These are phyloP conservation scores for Actinidia chinensis DNA, from an alignment of 179 eudicot species.

Conservation along the genomic window DNA sequence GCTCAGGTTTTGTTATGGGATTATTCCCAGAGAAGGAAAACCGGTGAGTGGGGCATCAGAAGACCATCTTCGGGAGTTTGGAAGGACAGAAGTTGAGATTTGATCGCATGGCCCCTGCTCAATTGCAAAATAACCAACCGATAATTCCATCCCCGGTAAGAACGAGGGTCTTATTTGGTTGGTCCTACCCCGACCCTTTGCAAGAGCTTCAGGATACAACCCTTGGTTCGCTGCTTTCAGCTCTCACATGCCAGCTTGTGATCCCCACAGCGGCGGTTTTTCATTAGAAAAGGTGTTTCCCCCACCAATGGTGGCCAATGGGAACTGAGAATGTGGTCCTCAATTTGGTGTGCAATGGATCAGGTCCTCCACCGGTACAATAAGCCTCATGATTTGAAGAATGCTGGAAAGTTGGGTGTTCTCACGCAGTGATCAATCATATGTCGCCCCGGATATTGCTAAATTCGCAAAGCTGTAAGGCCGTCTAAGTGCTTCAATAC, in stretches of 20 bases:
- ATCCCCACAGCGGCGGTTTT: conserved; percentile 65
- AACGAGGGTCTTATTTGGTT: conserved; percentile 33
- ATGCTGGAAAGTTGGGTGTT: conserved; percentile 64
- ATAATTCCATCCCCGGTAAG: conserved; percentile 34
- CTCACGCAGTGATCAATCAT: conserved; percentile 67
- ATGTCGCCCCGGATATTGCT: conserved; percentile 57
- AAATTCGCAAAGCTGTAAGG: conserved; percentile 60
- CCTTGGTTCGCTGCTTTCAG: conserved; percentile 53
- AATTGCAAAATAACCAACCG: conserved; percentile 46
- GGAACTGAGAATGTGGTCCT: conserved; percentile 63
- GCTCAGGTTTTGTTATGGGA: conserved; percentile 72
- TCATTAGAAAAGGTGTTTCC: conserved; percentile 61
- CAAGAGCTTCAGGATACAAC: conserved; percentile 67
- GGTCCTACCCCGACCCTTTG: conserved; percentile 51
- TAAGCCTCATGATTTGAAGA: conserved; percentile 69
- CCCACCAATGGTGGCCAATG: conserved; percentile 80
- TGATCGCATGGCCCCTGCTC: conserved; percentile 62
- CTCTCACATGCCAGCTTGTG: conserved; percentile 67
- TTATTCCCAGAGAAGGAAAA: conserved; percentile 61
- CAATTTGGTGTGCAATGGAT: conserved; percentile 45
- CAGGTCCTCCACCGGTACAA: conserved; percentile 60
- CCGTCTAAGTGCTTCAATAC: conserved; percentile 67
- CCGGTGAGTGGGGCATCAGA: conserved; percentile 68
- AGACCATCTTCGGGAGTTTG: conserved; percentile 64
- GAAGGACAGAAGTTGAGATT: conserved; percentile 68